Base-by-base conservation (phyloP, 768 basidiomycete species). In the Pleurotus tuoliensis region DNA sequence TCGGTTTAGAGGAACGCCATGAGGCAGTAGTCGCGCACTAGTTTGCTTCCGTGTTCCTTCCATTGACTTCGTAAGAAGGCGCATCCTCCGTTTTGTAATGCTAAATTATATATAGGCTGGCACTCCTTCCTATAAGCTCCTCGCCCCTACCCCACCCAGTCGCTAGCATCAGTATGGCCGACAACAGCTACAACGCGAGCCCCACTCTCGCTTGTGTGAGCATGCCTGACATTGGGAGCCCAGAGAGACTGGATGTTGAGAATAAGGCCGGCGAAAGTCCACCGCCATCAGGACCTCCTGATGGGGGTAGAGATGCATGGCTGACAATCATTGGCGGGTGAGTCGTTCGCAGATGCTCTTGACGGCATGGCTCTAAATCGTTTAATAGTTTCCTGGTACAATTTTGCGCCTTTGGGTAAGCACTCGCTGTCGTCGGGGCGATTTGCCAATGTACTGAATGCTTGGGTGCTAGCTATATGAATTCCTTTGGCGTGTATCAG, bases 401-500 rank as follows among this genome's bases (percentile, higher is more conserved):
- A 60, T 79, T 79, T 50, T 76, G 75, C 61, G 78, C 77, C 3
- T 76, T 78, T 56, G 78, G 79, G 71, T 76, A 57, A 20, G 66
- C 58, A 50, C 30, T 9, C 30, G 30, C 11, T 11, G 30, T 11
- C 30, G 30, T 11, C 0, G 30, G 30, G 30, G 30, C 9, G 2
- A 2, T 34, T 34, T 34, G 9, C 5, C 30, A 11, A 34, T 18
- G 18, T 40, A 37, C 53, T 43, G 27, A 46, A 34, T 16, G 16
- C 30, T 68, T 67, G 62, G 65, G 64, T 39, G 63, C 66, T 55
- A 79, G 78, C 4, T 79, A 77, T 57, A 67, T 73, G 24, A 76
- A 74, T 25, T 71, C 76, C 3, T 77, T 76, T 59, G 78, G 78
- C 2, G 71, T 76, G n/a, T 77, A 76, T 57, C 74, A 80, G 66